Base-by-base conservation (phyloP, 2,329 filamentous ascomycete species). In the Ceratocystis harringtonii region DNA sequence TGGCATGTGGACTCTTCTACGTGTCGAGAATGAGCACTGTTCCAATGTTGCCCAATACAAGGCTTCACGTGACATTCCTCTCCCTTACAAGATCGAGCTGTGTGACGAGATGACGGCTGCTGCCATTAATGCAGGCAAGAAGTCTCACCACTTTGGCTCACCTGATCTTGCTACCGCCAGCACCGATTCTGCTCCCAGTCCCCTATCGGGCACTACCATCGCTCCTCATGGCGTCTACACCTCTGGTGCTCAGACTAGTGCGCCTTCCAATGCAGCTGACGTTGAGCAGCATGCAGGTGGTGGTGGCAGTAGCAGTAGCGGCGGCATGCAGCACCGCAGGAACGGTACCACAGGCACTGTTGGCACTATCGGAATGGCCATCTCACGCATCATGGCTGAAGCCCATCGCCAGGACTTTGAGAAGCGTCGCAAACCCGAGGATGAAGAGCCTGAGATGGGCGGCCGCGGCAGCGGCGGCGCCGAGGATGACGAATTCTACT, bases 11-110 rank as follows among this genome's bases (percentile, higher is more conserved):
- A 86, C 88, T 0, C 79, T 97, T 3, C 88, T 99, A 73, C 89
- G 94, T 50, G 92, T 99, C 30, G 94, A 99, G 75, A 99, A 99
- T 74, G 94, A 99, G 71, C 94, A 99, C 76, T 96, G 91, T 75
- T 86, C 88, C 65, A 96, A 96, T 70, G 92, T 99, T 1, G 83
- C 85, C 19, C 85, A 90, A 69, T 95, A 95, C 80, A 91, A 95
- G 69, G 94, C 94, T 3, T 90, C 87, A 1, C 83, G 92, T 65
- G 92, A 96, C 71, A 83, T 95, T 0, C 90, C 90, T 0, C 79
- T 97, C 0, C 92, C 92, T 0, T 97, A 96, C 73, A 80, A 84
- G 62, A 76, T 85, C 60, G 78, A 82, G 28, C 63, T 65, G n/a
- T 52, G 65, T 65, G 57, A 68, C 32, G 63, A 69, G 28, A 65